These are phyloP conservation scores for Ogataea glucozyma DNA, from an alignment of 805 yeast genomes.

Conservation along the genomic window DNA sequence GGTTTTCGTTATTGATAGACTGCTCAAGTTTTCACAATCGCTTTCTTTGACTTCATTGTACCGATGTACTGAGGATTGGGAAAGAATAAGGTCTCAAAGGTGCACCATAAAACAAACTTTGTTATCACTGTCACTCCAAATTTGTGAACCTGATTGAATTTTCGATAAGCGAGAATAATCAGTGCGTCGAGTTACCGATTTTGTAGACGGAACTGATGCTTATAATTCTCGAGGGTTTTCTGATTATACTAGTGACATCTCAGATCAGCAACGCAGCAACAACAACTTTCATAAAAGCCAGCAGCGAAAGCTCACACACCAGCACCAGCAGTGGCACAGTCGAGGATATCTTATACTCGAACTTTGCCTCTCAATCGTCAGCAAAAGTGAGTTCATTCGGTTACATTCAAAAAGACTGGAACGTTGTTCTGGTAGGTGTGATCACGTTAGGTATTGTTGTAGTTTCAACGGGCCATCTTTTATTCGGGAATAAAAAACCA, in stretches of 20 bases:
- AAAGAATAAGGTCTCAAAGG: no score
- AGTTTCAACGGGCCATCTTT: conserved; percentile 18
- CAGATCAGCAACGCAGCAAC: conserved; percentile 2
- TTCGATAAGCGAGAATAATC: no score
- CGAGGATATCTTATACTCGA: conserved; percentile 2
- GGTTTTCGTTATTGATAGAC: no score
- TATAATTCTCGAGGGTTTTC: neutral
- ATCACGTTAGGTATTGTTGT: conserved; percentile 25
- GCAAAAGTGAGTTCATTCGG: conserved; percentile 15
- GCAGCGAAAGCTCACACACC: neutral
- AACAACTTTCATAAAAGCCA: neutral
- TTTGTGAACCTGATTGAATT: no score
- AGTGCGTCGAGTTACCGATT: neutral
- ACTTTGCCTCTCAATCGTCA: conserved; percentile 1
- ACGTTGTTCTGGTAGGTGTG: conserved; percentile 17
- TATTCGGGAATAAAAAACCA: conserved; percentile 5
- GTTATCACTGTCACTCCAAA: no score
- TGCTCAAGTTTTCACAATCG: no score
- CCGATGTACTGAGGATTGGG: no score
- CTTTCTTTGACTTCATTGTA: no score
- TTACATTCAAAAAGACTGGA: conserved; percentile 17
- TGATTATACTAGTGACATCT: neutral
- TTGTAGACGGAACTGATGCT: conserved; percentile 6
- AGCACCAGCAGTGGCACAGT: neutral
- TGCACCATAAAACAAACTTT: no score